Percentiles rank a stretch among this genome's conserved stretches.
These are phyloP conservation scores for Colletotrichum lini DNA, from an alignment of 2,329 filamentous ascomycete species.

Conservation along the genomic window DNA sequence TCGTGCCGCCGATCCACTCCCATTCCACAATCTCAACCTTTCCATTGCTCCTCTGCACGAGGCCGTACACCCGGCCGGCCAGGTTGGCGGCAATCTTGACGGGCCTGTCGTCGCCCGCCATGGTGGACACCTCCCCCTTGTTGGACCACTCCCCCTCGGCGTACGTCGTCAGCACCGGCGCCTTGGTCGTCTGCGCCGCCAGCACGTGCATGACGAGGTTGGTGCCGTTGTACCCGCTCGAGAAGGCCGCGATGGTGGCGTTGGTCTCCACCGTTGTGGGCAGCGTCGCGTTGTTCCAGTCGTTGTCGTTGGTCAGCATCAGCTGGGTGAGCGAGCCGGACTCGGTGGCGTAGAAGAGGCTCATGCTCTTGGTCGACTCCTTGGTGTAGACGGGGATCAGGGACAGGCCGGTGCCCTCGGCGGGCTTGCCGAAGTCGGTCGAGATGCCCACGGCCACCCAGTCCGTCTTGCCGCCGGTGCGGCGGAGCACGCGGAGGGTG, in stretches of 20 bases:
- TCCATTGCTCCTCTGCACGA: conserved; percentile 16
- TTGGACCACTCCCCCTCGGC: conserved; percentile 29
- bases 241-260: conserved; percentile 33
- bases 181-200: conserved; percentile 9
- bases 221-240: conserved; percentile 33
- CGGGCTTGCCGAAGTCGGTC: conserved; percentile 29
- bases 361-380: conserved; percentile 20
- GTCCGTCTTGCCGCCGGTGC: conserved; percentile 26
- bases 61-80: conserved; percentile 38
- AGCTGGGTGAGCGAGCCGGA: conserved; percentile 21
- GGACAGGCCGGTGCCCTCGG: conserved; percentile 25
- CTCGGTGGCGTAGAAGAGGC: conserved; percentile 31
- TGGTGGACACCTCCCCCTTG: conserved; percentile 16
- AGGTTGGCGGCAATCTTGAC: conserved; percentile 34
- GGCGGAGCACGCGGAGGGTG: conserved; percentile 27
- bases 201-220: conserved; percentile 38
- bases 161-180: conserved; percentile 22
- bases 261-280: conserved; percentile 23
- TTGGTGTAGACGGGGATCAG: conserved; percentile 32
- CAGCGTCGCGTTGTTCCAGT: conserved; percentile 25
- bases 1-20: conserved; percentile 42
- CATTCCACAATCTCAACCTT: conserved; percentile 39
- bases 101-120: conserved; percentile 33
- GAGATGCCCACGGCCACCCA: conserved; percentile 29
- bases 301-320: conserved; percentile 19